Evolutionary conservation across 2,329 filamentous ascomycete species (phyloP), one percentile per base, ranked within the genome.

Genomic region (Chaetomium strumarium): DNA sequence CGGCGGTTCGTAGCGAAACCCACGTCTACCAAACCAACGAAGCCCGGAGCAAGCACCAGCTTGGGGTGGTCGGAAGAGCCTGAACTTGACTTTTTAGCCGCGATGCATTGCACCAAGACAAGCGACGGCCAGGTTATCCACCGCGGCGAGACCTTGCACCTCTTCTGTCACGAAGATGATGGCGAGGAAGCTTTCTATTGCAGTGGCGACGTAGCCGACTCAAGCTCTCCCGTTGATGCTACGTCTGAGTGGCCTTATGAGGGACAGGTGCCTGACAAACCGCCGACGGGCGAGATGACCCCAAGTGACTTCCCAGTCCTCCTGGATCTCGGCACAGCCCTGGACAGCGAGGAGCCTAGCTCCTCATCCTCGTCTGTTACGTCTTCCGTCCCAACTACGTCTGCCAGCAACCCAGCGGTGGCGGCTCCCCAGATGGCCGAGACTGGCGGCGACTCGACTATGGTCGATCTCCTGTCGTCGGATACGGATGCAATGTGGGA

Each of bases 51-150:
- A 14, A 41, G 5, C 17, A 12, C 8, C 3, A 14, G 8, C 3
- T 13, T 14, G 13, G 33, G 8, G 10, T 17, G 41, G 12, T 14
- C 3, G 34, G 14, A 34, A 24, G 42, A 58, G 2, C 33, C 44
- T 13, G 42, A 53, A 6, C 45, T 48, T 2, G 56, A 63, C 7
- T 24, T 24, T 7, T 46, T 63, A 5, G 34, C 46, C 24, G 49
- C 50, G 4, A 63, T 64, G 52, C 61, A 62, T 13, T 66, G 62
- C 38, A 60, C 53, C 3, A 58, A 57, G 29, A 63, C 60, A 4
- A 57, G 43, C 3, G 62, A 64, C 37, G 67, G 67, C 0, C 62
- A 63, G 20, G 46, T 67, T 6, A 59, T 67, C 5, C 68, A 69
- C 46, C 66, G 64, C 5, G 68, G 68, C 8, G 60, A 67, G 49